A percentile compares a stretch with the other conserved stretches of the same genome.
These are phyloP conservation scores for Rhodofomes roseus DNA, from an alignment of 1,284 basidiomycete genomes.

Conservation along the genomic window DNA sequence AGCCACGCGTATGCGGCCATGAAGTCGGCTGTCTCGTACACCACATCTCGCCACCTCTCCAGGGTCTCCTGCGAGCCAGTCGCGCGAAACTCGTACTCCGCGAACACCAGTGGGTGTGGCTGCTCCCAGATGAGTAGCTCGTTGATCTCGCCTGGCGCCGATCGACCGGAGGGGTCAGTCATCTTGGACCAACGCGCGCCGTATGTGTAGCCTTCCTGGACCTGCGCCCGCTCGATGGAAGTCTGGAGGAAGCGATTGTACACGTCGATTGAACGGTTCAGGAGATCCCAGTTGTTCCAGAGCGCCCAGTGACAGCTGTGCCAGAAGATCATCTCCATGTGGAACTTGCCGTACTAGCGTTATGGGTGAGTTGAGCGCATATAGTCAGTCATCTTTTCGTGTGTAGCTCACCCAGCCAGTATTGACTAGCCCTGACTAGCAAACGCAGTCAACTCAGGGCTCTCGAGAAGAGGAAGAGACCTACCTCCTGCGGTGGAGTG, in stretches of 20 bases:
- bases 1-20: constrained; percentile 55
- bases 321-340: constrained; percentile 65
- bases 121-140: constrained; percentile 63
- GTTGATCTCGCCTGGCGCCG: constrained; percentile 58
- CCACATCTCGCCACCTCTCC: constrained; percentile 47
- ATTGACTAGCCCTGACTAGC: constrained; percentile 53
- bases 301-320: constrained; percentile 57
- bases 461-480: no score
- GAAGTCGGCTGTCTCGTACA: constrained; percentile 54
- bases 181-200: constrained; percentile 64
- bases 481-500: constrained; percentile 54
- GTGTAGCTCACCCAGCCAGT: constrained; percentile 48
- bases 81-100: constrained; percentile 52
- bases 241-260: constrained; percentile 47
- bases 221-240: constrained; percentile 42
- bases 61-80: constrained; percentile 37
- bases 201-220: constrained; percentile 45
- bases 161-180: constrained; percentile 57
- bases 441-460: constrained; percentile 12
- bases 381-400: not conserved
- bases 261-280: constrained; percentile 38
- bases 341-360: constrained; percentile 48
- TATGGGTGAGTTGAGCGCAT: constrained; percentile 3
- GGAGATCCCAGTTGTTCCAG: constrained; percentile 57
- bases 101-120: constrained; percentile 55